A percentile compares a stretch with the other conserved stretches of the same genome.
These are phyloP conservation scores for Fraxinus greggii DNA, from an alignment of 305 asterid genomes.

Conservation along the genomic window DNA sequence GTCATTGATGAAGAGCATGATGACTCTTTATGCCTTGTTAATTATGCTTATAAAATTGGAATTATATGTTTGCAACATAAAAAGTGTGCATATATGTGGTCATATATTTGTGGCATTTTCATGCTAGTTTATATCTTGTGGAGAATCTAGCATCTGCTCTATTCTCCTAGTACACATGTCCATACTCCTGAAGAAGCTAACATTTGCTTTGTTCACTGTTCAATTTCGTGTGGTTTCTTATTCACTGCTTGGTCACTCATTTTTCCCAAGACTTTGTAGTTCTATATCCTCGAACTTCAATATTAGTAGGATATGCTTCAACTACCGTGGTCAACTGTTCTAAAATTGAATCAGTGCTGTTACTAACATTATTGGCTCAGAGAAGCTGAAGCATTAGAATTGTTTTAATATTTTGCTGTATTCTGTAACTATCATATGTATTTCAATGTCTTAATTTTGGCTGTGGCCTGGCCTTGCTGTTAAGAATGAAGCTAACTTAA, in stretches of 20 bases:
- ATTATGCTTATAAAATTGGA: not conserved
- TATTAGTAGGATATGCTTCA: not conserved
- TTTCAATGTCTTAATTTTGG: slow-evolving; percentile 8
- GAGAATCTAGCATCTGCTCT: not conserved
- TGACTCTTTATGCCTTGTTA: not conserved
- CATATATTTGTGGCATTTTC: not conserved
- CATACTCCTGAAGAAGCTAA: not conserved
- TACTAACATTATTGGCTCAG: not conserved
- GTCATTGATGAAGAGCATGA: not conserved
- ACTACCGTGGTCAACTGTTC: not conserved
- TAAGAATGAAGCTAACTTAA: slow-evolving; percentile 15
- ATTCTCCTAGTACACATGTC: not conserved
- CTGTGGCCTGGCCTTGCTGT: not conserved
- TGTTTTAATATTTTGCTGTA: not conserved
- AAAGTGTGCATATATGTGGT: not conserved
- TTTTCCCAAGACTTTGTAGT: not conserved
- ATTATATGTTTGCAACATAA: not conserved
- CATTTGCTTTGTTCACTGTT: not conserved
- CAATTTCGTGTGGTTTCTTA: not conserved
- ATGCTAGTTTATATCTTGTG: not conserved
- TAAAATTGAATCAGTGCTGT: not conserved
- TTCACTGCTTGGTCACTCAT: not conserved
- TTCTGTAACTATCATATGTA: not conserved
- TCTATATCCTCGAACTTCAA: not conserved
- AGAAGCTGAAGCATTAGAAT: not conserved